Percentiles rank a stretch among this genome's conserved stretches.
phyloP scores from a whole-genome alignment of 1,139 yeast genomes.

The Pichia sp. region DNA sequence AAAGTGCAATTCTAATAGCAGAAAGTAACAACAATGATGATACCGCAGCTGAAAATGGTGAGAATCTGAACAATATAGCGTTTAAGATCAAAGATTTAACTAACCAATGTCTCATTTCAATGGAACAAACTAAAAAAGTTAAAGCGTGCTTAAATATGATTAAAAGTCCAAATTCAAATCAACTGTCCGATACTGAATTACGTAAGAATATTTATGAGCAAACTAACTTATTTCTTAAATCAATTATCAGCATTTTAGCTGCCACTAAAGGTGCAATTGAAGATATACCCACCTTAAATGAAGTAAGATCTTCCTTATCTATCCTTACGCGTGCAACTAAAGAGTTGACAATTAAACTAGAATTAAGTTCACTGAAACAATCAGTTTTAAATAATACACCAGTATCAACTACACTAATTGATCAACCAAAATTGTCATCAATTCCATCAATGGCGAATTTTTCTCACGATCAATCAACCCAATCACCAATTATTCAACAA shows the following conservation, averaged over 20 bases:
- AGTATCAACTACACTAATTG: slow-evolving; percentile 16
- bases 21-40: slow-evolving; percentile 16
- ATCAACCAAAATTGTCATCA: slow-evolving; percentile 30
- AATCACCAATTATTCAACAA: slow-evolving; percentile 6
- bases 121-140: slow-evolving; percentile 70
- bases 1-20: slow-evolving; percentile 57
- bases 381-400: slow-evolving; percentile 20
- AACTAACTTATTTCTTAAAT: slow-evolving; percentile 73
- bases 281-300: slow-evolving; percentile 76
- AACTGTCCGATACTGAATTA: slow-evolving; percentile 45
- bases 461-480: slow-evolving; percentile 8
- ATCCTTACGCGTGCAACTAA: slow-evolving; percentile 81
- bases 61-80: slow-evolving; percentile 34
- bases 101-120: slow-evolving; percentile 68
- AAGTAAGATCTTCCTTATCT: slow-evolving; percentile 74
- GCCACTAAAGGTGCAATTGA: slow-evolving; percentile 74
- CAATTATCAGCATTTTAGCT: slow-evolving; percentile 76
- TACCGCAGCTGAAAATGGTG: background rate
- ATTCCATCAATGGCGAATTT: slow-evolving; percentile 31
- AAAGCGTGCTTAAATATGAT: slow-evolving; percentile 47
- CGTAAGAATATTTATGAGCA: slow-evolving; percentile 79
- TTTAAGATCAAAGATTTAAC: slow-evolving; percentile 72
- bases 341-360: slow-evolving; percentile 79
- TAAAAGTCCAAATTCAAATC: slow-evolving; percentile 37
- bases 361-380: slow-evolving; percentile 48